A percentile compares a stretch with the other conserved stretches of the same genome.
phyloP scores from a whole-genome alignment of 768 basidiomycete genomes.

The Mycena olivaceomarginata region DNA sequence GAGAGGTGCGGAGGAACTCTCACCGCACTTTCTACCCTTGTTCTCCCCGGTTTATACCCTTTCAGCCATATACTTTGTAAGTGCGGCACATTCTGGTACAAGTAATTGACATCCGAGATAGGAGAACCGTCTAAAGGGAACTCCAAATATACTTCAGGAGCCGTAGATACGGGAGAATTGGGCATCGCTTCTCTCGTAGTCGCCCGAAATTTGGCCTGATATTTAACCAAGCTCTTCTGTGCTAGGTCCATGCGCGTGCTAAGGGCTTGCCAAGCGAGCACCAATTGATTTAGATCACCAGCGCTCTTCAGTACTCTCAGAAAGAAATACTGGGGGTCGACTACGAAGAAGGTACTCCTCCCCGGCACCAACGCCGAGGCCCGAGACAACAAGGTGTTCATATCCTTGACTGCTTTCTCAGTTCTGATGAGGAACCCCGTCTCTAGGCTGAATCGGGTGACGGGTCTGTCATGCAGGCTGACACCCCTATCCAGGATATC shows the following conservation, averaged over 20 bases:
- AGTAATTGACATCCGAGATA: background rate
- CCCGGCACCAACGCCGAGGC: background rate
- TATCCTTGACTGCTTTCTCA: background rate
- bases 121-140: background rate
- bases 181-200: background rate
- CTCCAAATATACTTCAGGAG: background rate
- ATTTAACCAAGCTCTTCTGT: background rate
- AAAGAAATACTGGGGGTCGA: background rate
- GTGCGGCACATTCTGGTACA: background rate
- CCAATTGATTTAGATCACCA: background rate
- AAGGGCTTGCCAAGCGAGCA: background rate
- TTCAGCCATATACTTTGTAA: background rate
- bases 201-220: background rate
- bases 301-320: background rate
- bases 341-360: background rate
- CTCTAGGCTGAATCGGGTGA: too few species aligned
- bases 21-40: fast-evolving
- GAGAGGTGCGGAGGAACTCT: fast-evolving
- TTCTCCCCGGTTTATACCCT: background rate
- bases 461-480: too few species aligned
- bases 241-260: background rate
- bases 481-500: too few species aligned
- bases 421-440: background rate
- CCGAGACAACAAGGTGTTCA: background rate
- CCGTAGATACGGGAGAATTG: background rate